These are phyloP conservation scores for Colletotrichum simmondsii DNA, from an alignment of 2,329 filamentous ascomycete species.

Conservation along the genomic window DNA sequence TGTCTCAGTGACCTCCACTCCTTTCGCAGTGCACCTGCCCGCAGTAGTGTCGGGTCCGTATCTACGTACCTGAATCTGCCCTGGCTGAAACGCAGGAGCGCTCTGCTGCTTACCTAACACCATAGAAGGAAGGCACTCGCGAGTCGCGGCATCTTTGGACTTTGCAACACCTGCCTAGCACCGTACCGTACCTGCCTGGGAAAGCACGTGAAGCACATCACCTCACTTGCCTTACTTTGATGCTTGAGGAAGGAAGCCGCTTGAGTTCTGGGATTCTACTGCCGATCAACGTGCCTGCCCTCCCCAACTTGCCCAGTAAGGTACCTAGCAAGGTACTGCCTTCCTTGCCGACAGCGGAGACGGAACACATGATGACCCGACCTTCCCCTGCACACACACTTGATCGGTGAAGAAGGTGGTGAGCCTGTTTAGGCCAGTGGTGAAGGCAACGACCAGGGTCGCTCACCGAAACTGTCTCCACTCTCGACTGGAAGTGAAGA, in stretches of 20 bases:
- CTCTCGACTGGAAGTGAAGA: neutral
- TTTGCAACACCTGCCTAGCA: too few species aligned
- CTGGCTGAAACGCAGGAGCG: neutral
- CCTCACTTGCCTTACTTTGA: too few species aligned
- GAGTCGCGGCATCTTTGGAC: too few species aligned
- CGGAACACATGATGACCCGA: neutral
- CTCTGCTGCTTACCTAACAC: neutral
- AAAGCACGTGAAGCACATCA: too few species aligned
- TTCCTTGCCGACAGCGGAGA: neutral
- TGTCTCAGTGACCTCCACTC: neutral
- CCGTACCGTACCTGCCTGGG: too few species aligned
- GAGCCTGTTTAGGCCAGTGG: neutral
- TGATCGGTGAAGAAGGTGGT: neutral
- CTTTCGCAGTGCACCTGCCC: constrained; percentile 9
- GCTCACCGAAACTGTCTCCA: constrained; percentile 7
- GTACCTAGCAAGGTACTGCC: too few species aligned
- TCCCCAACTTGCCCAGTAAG: neutral
- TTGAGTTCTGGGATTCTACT: neutral
- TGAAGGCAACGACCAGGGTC: neutral
- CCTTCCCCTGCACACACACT: neutral
- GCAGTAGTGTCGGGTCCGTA: neutral
- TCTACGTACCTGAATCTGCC: constrained; percentile 5
- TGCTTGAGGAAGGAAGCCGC: neutral
- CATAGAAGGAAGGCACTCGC: neutral
- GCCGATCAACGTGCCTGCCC: neutral